Base-by-base conservation (phyloP, 805 yeast species). In the Wickerhamomyces kurtzmanii region DNA sequence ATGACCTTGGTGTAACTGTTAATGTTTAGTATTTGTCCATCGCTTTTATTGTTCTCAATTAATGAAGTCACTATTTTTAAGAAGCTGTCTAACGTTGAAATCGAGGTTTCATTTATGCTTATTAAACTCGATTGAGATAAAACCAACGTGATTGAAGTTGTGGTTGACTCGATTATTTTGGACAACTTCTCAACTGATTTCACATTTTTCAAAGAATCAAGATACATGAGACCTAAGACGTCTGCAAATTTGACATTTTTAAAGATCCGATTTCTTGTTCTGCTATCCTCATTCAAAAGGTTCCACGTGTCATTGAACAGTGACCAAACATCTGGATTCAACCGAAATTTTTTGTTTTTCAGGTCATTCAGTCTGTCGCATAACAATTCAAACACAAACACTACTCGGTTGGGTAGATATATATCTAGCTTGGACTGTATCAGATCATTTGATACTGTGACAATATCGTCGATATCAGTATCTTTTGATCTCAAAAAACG, bases 361-460 rank as follows among this genome's bases (percentile, higher is more conserved):
- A 37, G 34, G 31, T 74, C 82, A 31, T 67, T 65, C 42, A 79
- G 48, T 30, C 86, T 57, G 42, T 77, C 84, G 28, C 71, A 59
- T 1, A 79, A 34, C 19, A 80, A 54, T 26, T 75, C 82, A 27
- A 77, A 57, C 4, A 77, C 52, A 37, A 80, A 80, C 1, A 51
- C 43, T 15, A 64, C 62, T 30, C 55, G 55, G 31, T 74, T 68
- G 7, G 86, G 87, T 10, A 80, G 59, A 30, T 57, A 62, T 2
- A 71, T 56, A 1, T 30, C 46, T 33, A 47, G 31, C 21, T 47
- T 30, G 12, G 46, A 52, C 17, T 48, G 57, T 13, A 69, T 44
- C 17, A 62, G 51, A 20, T 40, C 42, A 23, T 32, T 39, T 6
- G 57, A 56, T 23, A 47, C 53, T 24, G 24, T 40, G 10, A 61